Conservation (phyloP, 192 early-diverging fungal genomes). For the Rhizoclosmatium globosum region DNA sequence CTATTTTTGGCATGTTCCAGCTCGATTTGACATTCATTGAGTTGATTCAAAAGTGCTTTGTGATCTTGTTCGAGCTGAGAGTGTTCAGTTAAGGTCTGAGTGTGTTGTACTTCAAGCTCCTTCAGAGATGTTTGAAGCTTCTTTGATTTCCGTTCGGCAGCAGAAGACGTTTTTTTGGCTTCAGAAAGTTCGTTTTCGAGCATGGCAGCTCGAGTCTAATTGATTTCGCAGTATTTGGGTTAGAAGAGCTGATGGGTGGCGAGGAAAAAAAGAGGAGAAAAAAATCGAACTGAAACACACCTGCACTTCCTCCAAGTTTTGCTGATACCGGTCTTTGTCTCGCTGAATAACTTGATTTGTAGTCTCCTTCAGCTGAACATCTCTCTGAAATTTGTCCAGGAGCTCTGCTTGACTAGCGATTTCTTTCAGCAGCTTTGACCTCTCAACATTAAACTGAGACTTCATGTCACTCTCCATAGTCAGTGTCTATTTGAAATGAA, state of each 20-base stretch:
- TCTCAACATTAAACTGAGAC: neutral
- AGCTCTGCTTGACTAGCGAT: neutral
- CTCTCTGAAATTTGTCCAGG: constrained; percentile 7
- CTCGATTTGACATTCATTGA: neutral
- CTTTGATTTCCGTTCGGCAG: constrained; percentile 19
- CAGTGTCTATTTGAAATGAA: neutral
- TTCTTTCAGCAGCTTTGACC: neutral
- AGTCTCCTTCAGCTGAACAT: constrained; percentile 21
- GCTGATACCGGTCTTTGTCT: neutral
- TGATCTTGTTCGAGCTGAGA: neutral
- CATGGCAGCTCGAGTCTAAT: neutral
- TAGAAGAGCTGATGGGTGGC: neutral
- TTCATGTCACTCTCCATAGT: neutral
- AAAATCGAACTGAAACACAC: neutral
- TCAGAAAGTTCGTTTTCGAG: constrained; percentile 16
- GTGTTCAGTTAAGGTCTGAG: neutral
- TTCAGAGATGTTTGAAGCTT: constrained; percentile 17
- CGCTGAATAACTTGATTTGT: neutral
- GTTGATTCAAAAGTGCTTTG: neutral
- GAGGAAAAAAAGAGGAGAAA: neutral
- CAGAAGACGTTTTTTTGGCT: neutral
- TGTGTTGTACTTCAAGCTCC: constrained; percentile 20
- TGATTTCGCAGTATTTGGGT: neutral
- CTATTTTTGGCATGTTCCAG: constrained; percentile 5
- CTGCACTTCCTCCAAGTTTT: constrained; percentile 13